Conservation (phyloP, 2,329 filamentous ascomycete species). For the Aspergillus amoenus region DNA sequence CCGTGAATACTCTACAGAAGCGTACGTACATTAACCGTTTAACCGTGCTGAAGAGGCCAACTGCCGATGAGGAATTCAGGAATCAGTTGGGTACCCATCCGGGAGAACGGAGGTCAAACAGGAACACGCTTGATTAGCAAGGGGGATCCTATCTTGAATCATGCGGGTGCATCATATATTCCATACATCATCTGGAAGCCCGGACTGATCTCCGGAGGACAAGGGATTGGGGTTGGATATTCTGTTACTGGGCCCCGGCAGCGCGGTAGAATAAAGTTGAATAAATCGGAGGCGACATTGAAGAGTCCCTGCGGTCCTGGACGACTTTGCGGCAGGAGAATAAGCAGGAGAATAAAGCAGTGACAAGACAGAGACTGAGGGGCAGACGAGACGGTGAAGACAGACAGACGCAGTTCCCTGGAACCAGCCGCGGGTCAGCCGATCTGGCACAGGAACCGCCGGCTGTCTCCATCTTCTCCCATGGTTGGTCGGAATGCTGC, state of each 20-base stretch:
- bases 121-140: not conserved
- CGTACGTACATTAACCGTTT: not conserved
- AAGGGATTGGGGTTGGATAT: too few relatives aligned
- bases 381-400: not conserved
- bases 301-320: not conserved
- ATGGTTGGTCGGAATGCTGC: conserved; percentile 2
- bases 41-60: not conserved
- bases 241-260: too few relatives aligned
- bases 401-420: conserved; percentile 9
- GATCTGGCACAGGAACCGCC: conserved; percentile 8
- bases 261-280: too few relatives aligned
- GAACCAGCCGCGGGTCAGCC: conserved; percentile 9
- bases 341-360: not conserved
- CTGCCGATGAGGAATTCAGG: not conserved
- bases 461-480: not conserved
- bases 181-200: conserved; percentile 6
- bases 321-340: not conserved
- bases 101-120: not conserved
- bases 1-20: not conserved
- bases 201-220: not conserved
- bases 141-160: conserved; percentile 3
- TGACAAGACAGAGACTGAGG: not conserved
- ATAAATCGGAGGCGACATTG: too few relatives aligned
- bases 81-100: conserved; percentile 8
- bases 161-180: conserved; percentile 3